A percentile compares a stretch with the other conserved stretches of the same genome.
phyloP scores from a whole-genome alignment of 2,329 filamentous ascomycete species.

The Ilyonectria sp. region DNA sequence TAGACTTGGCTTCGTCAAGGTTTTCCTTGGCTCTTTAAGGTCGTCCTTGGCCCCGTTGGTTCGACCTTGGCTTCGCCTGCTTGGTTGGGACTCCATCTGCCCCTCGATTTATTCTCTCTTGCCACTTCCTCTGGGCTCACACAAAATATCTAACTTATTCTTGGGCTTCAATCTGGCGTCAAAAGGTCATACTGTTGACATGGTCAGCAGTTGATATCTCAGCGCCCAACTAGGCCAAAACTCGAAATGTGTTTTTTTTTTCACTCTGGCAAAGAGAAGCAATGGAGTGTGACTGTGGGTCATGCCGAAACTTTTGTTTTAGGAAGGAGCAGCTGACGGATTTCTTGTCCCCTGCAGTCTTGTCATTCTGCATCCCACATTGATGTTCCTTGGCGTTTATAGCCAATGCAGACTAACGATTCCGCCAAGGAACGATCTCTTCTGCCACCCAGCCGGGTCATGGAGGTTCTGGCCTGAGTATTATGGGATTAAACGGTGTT shows the following conservation, averaged over 20 bases:
- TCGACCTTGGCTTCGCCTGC: conserved; percentile 11
- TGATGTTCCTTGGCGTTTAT: neutral
- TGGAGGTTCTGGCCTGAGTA: neutral
- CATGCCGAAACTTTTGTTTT: neutral
- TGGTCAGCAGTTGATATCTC: neutral
- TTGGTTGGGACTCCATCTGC: neutral
- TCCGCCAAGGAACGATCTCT: neutral
- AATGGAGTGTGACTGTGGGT: neutral
- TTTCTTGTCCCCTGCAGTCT: neutral
- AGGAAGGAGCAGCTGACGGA: neutral
- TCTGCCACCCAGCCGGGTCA: neutral
- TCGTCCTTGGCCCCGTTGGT: conserved; percentile 11
- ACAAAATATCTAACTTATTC: neutral
- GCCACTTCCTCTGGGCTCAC: neutral
- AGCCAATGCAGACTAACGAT: neutral
- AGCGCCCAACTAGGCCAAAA: conserved; percentile 1
- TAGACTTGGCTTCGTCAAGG: conserved; percentile 11
- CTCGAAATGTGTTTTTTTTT: neutral
- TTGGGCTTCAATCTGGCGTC: neutral
- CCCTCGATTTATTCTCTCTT: neutral
- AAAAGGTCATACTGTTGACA: neutral
- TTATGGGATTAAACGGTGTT: neutral
- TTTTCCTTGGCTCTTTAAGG: conserved; percentile 21
- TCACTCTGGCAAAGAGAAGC: neutral
- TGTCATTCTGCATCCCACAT: neutral